Base-by-base conservation (phyloP, 2,329 filamentous ascomycete species). In the Erysiphe pulchra region DNA sequence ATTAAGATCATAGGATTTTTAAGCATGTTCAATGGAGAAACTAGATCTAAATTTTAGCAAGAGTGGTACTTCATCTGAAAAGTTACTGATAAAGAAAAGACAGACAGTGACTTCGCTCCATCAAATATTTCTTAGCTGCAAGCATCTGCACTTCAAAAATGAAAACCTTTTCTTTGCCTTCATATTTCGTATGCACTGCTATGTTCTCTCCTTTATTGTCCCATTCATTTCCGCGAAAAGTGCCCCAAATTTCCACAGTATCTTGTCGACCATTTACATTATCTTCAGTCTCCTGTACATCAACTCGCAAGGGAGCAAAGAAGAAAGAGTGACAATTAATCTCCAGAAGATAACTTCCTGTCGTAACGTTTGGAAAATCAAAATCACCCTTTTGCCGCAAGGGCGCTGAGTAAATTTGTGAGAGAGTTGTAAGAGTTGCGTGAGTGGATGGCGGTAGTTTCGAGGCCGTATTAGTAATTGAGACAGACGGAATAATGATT, bases 1-100 rank as follows among this genome's bases (percentile, higher is more conserved):
- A 98, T 79, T 49, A 98, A 70, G 51, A 95, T 94, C 85, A 95
- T 95, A 3, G 90, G 90, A 59, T 83, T 93, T 67, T 90, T 90
- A 55, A 94, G 67, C 47, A 94, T 76, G 48, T 72, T 73, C 47
- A 94, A 57, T n/a, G 86, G 69, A 16, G 77, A 83, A 63, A 87
- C 80, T 84, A 52, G 6, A 16, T 16, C 6, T 20, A 28, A 11
- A 30, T 17, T 5, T 37, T 28, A 45, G 31, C 33, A 34, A 17
- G 3, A n/a, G 12, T 44, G 10, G 11, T 24, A 28, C 9, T 2
- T 6, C 9, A 18, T 28, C 24, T 28, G 24, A 28, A 24, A 6
- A 24, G 20, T 24, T 41, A 3, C 20, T 24, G 3, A 28, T 11
- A 43, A 34, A 34, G 6, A 16, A 20, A 28, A 14, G 16, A 71